Evolutionary conservation across 805 yeast genomes (phyloP), one percentile per base, ranked within the genome.

Genomic region (Saturnispora sanitii): DNA sequence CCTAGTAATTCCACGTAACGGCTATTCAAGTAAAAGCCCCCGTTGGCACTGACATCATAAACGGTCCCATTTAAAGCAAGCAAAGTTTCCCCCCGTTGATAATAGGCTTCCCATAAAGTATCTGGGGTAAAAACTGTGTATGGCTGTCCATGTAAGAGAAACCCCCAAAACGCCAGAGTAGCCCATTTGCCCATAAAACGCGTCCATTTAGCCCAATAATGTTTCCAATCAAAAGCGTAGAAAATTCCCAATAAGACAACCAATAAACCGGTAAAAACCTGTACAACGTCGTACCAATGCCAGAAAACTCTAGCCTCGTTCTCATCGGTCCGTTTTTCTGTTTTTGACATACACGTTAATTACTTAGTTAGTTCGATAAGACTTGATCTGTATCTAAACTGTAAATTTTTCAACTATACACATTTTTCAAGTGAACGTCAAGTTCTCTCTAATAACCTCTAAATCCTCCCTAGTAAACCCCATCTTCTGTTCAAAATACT

Each of bases 41-140:
- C 59, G 11, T 71, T 61, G 0, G 67, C 57, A 2, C 75, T 60
- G 6, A 82, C 92, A 51, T 82, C 90, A 50, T 65, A 82, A 0
- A 82, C 79, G 12, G 61, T 64, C 1, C 83, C 83, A 49, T 76
- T 61, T 3, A 82, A 55, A 0, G 74, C 82, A 3, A 82, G 47
- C 47, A 73, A 77, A 2, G 81, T 67, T 15, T 39, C 21, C 2
- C 39, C 45, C 3, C 35, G 8, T n/a, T 33, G 17, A 11, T 4
- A 9, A 33, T 12, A 11, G 6, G 30, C 30, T 27, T 28, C 43
- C 1, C 75, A 53, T 22, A 82, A 59, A 46, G 76, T 70, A 0
- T 56, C 64, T 3, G 65, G 54, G 0, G 80, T 66, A 41, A 76
- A 56, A 28, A 54, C 52, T 36, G 60, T 56, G 8, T 42, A 34